Percentiles rank a stretch among this genome's conserved stretches.
These are phyloP conservation scores for Sporisorium scitamineum DNA, from an alignment of 1,284 basidiomycete species.

Conservation along the genomic window DNA sequence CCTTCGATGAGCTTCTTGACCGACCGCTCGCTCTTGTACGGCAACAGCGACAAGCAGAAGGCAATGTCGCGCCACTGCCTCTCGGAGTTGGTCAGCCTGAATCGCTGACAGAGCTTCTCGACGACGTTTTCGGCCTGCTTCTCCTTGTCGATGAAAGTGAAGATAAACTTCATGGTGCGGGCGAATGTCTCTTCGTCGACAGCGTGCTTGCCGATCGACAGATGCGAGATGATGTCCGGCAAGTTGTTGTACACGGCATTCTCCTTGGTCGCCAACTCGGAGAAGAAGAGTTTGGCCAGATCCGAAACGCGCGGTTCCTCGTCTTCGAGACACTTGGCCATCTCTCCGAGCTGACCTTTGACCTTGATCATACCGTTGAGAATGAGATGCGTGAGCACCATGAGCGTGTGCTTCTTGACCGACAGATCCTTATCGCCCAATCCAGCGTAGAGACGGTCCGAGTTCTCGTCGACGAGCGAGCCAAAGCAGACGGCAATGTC, in stretches of 20 bases:
- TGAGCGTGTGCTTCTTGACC: slow-evolving; percentile 99
- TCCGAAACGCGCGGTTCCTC: slow-evolving; percentile 88
- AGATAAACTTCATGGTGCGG: slow-evolving; percentile 93
- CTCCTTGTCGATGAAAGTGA: slow-evolving; percentile 93
- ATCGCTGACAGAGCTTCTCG: slow-evolving; percentile 72
- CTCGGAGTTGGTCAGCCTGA: slow-evolving; percentile 86
- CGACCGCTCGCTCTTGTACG: slow-evolving; percentile 95
- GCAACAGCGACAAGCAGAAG: slow-evolving; percentile 91
- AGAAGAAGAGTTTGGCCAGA: slow-evolving; percentile 96
- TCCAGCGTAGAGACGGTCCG: slow-evolving; percentile 92
- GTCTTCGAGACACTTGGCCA: slow-evolving; percentile 99
- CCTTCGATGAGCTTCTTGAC: slow-evolving; percentile 97
- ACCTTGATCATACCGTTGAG: slow-evolving; percentile 99
- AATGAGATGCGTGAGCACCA: slow-evolving; percentile 98
- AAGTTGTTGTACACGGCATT: slow-evolving; percentile 99
- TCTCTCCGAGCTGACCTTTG: slow-evolving; percentile 97
- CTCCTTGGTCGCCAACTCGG: slow-evolving; percentile 92
- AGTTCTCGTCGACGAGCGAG: slow-evolving; percentile 95
- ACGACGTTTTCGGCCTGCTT: slow-evolving; percentile 69
- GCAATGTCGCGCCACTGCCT: slow-evolving; percentile 98
- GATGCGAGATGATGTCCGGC: slow-evolving; percentile 76
- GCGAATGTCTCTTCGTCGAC: slow-evolving; percentile 93
- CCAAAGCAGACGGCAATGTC: slow-evolving; percentile 98
- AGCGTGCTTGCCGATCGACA: slow-evolving; percentile 91
- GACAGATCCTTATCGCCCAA: slow-evolving; percentile 85